Percentiles rank a stretch among this genome's conserved stretches.
Conservation (phyloP, 306 rosid genomes). For the Rubus parviflorus region DNA sequence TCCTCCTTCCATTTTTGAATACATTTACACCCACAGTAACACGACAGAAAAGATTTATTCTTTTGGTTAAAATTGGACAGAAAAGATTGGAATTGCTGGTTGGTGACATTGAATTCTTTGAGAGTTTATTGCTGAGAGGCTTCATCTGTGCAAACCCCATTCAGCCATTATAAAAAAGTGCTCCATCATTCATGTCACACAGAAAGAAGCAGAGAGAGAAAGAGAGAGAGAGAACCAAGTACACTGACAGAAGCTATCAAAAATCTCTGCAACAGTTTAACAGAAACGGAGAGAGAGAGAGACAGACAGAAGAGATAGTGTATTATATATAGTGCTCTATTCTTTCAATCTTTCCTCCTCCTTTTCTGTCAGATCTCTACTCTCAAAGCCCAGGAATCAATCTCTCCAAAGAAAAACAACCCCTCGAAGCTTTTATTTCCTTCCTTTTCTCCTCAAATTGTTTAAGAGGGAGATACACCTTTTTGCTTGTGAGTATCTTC, state of each 20-base stretch:
- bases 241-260: not conserved
- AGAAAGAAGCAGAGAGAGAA: no score
- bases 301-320: not conserved
- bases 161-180: conserved; percentile 17
- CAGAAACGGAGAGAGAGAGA: conserved; percentile 1
- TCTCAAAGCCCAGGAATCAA: conserved; percentile 31
- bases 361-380: conserved; percentile 45
- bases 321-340: not conserved
- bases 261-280: conserved; percentile 2
- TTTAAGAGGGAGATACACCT: not conserved
- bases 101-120: not conserved
- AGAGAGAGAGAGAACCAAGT: not conserved
- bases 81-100: not conserved
- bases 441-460: not conserved
- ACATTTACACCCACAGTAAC: not conserved
- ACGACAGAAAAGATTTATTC: not conserved
- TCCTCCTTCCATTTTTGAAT: not conserved
- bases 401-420: not conserved
- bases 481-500: conserved; percentile 26
- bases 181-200: not conserved
- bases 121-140: not conserved
- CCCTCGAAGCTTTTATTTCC: not conserved
- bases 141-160: not conserved
- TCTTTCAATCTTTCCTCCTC: not conserved
- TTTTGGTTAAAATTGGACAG: not conserved